These are phyloP conservation scores for Magnolia sinica DNA, from an alignment of 164 flowering plant species.

Conservation along the genomic window DNA sequence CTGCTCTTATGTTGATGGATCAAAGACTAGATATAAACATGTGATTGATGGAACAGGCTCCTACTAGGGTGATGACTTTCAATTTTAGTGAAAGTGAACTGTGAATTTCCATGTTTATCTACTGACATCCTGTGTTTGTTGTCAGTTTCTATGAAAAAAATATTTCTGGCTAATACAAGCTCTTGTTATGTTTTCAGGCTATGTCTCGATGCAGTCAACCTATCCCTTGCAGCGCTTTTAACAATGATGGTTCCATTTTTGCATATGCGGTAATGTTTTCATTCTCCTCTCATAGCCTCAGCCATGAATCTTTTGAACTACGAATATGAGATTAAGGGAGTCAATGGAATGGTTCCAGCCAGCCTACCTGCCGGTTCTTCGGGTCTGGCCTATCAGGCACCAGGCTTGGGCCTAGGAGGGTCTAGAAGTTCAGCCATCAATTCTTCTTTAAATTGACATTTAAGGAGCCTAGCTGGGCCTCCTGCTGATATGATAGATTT, in stretches of 20 bases:
- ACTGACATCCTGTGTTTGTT: background rate
- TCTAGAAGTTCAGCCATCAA: background rate
- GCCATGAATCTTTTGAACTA: background rate
- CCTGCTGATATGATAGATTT: no score
- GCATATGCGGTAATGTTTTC: conserved; percentile 13
- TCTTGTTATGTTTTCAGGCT: conserved; percentile 50
- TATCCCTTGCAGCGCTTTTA: conserved; percentile 91
- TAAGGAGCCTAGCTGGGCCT: background rate
- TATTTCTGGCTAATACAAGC: background rate
- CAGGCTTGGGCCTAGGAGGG: background rate
- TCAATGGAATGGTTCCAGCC: no score
- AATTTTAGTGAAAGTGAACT: background rate
- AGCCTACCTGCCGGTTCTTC: background rate
- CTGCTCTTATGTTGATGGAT: background rate
- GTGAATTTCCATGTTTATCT: background rate
- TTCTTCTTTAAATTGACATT: background rate
- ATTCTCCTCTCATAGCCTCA: background rate
- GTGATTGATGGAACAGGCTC: background rate
- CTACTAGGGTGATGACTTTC: no score
- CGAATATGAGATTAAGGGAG: no score
- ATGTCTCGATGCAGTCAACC: conserved; percentile 86
- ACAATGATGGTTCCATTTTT: conserved; percentile 69
- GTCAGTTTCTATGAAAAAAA: background rate
- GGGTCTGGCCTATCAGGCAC: background rate
- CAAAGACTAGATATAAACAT: background rate